These are phyloP conservation scores for Gracilaria gracilis DNA, from an alignment of 23 red algal genomes.

Conservation along the genomic window DNA sequence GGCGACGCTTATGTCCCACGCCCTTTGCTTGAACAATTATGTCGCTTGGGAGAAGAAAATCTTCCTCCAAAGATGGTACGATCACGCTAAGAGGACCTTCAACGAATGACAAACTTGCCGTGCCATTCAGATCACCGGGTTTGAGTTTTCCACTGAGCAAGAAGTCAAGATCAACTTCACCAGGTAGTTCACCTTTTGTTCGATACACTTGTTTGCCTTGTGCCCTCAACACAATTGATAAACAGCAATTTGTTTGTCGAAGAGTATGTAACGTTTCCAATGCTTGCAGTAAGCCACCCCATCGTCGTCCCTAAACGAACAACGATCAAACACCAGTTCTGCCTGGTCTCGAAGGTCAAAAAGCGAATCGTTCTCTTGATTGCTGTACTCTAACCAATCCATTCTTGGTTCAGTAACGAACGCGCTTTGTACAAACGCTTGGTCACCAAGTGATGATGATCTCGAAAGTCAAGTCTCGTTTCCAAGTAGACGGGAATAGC, in stretches of 20 bases:
- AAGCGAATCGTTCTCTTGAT: not conserved
- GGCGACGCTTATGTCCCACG: too few species aligned
- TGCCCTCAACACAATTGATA: not conserved
- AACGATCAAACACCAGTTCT: not conserved
- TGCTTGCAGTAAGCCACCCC: not conserved
- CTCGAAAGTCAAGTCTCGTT: not conserved
- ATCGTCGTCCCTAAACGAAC: not conserved
- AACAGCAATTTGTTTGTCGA: not conserved
- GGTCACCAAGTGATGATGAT: not conserved
- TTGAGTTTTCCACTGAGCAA: too few species aligned
- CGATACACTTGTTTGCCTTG: not conserved
- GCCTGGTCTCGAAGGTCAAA: not conserved
- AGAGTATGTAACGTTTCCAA: too few species aligned
- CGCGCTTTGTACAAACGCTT: not conserved
- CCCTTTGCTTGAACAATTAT: too few species aligned
- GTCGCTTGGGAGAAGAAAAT: too few species aligned
- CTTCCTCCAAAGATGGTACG: too few species aligned
- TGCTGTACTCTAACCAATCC: not conserved
- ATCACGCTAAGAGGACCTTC: too few species aligned
- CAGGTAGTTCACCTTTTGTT: not conserved
- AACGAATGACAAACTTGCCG: too few species aligned
- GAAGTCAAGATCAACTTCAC: too few species aligned
- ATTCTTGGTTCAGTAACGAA: not conserved
- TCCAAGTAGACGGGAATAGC: not conserved
- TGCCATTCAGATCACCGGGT: too few species aligned